Evolutionary conservation across 2,329 filamentous ascomycete genomes (phyloP).

Genomic region (Pestalotiopsis sp.): DNA sequence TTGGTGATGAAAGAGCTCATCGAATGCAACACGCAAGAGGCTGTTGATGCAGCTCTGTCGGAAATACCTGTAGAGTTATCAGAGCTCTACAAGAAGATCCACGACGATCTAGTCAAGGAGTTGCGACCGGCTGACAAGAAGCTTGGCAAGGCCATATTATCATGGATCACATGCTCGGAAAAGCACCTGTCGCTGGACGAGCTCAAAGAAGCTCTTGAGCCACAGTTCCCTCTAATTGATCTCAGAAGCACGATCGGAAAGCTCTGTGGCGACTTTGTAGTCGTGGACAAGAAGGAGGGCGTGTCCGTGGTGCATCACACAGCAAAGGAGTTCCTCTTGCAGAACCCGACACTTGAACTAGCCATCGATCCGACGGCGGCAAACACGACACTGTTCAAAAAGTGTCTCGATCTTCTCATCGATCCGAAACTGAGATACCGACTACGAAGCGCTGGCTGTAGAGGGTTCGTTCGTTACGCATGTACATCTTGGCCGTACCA

Average conservation of each 20-base stretch:
- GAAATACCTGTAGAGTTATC: neutral
- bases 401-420: neutral
- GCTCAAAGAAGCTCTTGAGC: slow-evolving; percentile 10
- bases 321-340: slow-evolving; percentile 18
- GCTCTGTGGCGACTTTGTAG: slow-evolving; percentile 34
- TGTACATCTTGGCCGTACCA: neutral
- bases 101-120: slow-evolving; percentile 20
- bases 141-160: slow-evolving; percentile 25
- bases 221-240: slow-evolving; percentile 1
- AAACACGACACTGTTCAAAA: neutral
- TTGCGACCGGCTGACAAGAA: slow-evolving; percentile 18
- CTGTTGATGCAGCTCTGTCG: neutral
- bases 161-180: slow-evolving; percentile 23
- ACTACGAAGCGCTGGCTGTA: neutral
- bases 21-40: slow-evolving; percentile 20
- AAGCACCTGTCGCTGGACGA: neutral
- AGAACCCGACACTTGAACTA: neutral
- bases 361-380: neutral
- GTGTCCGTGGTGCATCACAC: slow-evolving; percentile 35
- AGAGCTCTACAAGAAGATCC: neutral
- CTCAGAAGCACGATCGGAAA: slow-evolving; percentile 27
- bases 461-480: neutral
- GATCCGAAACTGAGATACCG: too few relatives aligned
- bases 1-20: slow-evolving; percentile 18
- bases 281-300: slow-evolving; percentile 29